Evolutionary conservation across 164 flowering plant species (phyloP), one percentile per base, ranked within the genome.

Genomic region (Buxus sempervirens): DNA sequence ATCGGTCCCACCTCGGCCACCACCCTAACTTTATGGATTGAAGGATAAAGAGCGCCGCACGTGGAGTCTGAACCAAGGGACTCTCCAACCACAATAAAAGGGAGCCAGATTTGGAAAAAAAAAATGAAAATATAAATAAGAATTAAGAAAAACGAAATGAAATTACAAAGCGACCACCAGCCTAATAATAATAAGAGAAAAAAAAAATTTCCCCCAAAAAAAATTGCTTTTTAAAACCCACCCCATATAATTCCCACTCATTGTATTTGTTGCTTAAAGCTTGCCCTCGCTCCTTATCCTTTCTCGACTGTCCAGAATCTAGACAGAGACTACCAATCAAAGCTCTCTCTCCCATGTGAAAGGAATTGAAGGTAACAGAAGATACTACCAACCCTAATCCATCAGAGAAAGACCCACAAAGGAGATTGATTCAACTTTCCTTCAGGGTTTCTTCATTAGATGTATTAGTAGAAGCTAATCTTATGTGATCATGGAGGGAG

Each of bases 41-140:
- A 84, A 85, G 75, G 86, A 82, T 80, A 82, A 82, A 83, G 77
- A 76, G 83, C 85, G 80, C 82, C 86, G 86, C 93, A 88, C 93
- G 90, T 88, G 90, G 90, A 83, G 81, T 83, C 90, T 88, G 90
- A 84, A 79, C 78, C 84, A 82, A 75, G 81, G 75, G 76, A 77
- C 87, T 83, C 84, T 77, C 81, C 80, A 78, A 69, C 88, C 83
- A 76, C 83, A 80, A 75, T 72, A 70, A 79, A 79, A 77, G 62
- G 62, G 58, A 75, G 56, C 58, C 45, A 62, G 36, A 51, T 38
- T 71, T 45, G 65, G 27, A 57, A 62, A 27, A 58, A n/a, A 20
- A 21, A 28, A 56, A 66, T 70, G 16, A 58, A 59, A 42, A 42
- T 14, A 54, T 22, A 8, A 20, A 49, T 56, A 15, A 25, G n/a